Percentiles rank a stretch among this genome's conserved stretches.
Conservation (phyloP, 139 green algal species). For the Tetradesmus lagerheimii region DNA sequence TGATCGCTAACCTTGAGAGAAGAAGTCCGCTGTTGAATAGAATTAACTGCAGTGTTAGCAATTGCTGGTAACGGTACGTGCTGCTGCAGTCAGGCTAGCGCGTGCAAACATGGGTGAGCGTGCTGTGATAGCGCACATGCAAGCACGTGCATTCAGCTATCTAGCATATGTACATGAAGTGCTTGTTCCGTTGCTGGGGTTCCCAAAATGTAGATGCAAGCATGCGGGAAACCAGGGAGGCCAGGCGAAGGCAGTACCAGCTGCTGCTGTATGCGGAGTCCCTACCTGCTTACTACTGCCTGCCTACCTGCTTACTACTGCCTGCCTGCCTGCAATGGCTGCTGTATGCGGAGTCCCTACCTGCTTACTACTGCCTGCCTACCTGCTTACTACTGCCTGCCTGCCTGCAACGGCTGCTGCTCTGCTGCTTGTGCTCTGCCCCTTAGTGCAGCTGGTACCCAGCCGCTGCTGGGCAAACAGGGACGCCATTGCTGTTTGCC, state of each 20-base stretch:
- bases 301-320: constrained; percentile 4
- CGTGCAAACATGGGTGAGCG: neutral
- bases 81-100: neutral
- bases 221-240: too few species aligned
- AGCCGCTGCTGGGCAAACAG: constrained; percentile 12
- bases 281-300: too few species aligned
- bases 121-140: neutral
- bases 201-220: too few species aligned
- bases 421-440: constrained; percentile 4
- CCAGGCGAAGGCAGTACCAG: neutral
- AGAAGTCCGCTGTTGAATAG: neutral
- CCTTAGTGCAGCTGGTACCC: neutral
- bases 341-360: neutral
- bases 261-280: neutral
- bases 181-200: too few species aligned
- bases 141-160: too few species aligned
- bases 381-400: constrained; percentile 16
- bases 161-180: too few species aligned
- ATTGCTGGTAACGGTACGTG: neutral
- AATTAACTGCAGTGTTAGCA: neutral
- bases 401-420: neutral
- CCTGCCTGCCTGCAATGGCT: neutral
- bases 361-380: neutral
- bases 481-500: neutral
- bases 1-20: too few species aligned